Evolutionary conservation across 2,329 filamentous ascomycete species (phyloP).

Genomic region (Dothidotthia symphoricarpi): DNA sequence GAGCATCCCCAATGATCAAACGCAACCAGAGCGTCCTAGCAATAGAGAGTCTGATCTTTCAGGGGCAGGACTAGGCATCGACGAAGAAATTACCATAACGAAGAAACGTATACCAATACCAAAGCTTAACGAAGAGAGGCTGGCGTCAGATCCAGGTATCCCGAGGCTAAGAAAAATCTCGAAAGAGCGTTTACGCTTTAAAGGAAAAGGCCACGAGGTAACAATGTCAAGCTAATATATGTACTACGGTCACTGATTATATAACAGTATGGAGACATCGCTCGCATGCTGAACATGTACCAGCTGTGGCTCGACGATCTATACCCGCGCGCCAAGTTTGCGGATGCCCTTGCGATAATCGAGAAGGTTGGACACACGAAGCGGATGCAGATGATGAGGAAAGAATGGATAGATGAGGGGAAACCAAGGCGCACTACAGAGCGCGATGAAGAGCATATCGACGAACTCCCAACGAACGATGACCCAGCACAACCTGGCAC

Average conservation of each 20-base stretch:
- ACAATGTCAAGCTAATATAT: conserved; percentile 1
- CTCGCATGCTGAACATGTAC: conserved; percentile 81
- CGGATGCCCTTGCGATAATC: conserved; percentile 83
- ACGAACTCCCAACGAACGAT: conserved; percentile 3
- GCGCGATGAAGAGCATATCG: conserved; percentile 30
- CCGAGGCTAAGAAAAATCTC: conserved; percentile 74
- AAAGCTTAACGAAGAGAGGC: conserved; percentile 80
- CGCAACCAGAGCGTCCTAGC: conserved; percentile 9
- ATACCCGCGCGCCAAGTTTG: conserved; percentile 90
- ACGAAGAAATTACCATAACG: conserved; percentile 78
- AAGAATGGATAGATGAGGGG: conserved; percentile 79
- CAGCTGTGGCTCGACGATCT: conserved; percentile 96
- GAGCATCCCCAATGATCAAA: conserved; percentile 33
- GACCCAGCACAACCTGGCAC: conserved; percentile 2
- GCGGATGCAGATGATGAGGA: conserved; percentile 68
- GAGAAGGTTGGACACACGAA: conserved; percentile 91
- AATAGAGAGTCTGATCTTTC: conserved; percentile 30
- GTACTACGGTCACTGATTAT: conserved; percentile 10
- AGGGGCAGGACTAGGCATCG: conserved; percentile 67
- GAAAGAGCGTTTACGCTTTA: conserved; percentile 69
- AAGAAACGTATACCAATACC: conserved; percentile 75
- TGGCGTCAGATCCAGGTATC: conserved; percentile 82
- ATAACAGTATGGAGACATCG: conserved; percentile 74
- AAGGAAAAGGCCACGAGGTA: conserved; percentile 92
- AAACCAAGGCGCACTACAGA: conserved; percentile 51